A percentile compares a stretch with the other conserved stretches of the same genome.
Evolutionary conservation across 75 land plant genomes (phyloP).

Genomic region (Selaginella tamariscina): DNA sequence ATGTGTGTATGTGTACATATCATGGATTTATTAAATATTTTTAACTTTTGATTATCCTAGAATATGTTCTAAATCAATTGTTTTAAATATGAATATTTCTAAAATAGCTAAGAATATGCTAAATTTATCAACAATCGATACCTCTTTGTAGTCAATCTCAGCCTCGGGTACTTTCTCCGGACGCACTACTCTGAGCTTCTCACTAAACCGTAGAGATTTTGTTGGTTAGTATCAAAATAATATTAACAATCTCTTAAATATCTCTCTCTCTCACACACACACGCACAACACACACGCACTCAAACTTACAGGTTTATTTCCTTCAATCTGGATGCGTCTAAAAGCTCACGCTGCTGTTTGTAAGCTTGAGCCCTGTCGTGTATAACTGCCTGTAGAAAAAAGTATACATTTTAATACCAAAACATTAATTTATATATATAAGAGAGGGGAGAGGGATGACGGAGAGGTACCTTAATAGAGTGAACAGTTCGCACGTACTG

Average conservation of each 20-base stretch:
- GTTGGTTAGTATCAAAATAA: too few species aligned
- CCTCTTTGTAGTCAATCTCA: conserved; percentile 68
- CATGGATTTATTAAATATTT: too few species aligned
- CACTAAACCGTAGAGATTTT: conserved; percentile 34
- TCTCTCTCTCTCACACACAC: background rate
- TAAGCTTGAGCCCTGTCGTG: conserved; percentile 79
- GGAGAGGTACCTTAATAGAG: conserved; percentile 94
- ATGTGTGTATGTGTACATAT: too few species aligned
- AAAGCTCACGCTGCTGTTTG: conserved; percentile 66
- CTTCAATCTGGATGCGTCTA: conserved; percentile 68
- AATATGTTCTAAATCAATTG: too few species aligned
- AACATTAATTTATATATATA: background rate
- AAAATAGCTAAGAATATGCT: background rate
- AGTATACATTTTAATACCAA: background rate
- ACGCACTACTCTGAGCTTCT: conserved; percentile 56
- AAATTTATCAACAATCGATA: conserved; percentile 6
- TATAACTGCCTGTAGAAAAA: conserved; percentile 52
- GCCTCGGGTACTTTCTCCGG: conserved; percentile 72
- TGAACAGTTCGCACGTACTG: conserved; percentile 93
- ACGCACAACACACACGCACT: background rate
- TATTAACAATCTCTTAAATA: background rate
- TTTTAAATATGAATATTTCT: too few species aligned
- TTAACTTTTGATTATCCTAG: background rate
- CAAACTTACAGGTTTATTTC: conserved; percentile 56
- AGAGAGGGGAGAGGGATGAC: conserved; percentile 1